phyloP scores from a whole-genome alignment of 2,329 filamentous ascomycete genomes.

The Teratosphaeria zuluensis region DNA sequence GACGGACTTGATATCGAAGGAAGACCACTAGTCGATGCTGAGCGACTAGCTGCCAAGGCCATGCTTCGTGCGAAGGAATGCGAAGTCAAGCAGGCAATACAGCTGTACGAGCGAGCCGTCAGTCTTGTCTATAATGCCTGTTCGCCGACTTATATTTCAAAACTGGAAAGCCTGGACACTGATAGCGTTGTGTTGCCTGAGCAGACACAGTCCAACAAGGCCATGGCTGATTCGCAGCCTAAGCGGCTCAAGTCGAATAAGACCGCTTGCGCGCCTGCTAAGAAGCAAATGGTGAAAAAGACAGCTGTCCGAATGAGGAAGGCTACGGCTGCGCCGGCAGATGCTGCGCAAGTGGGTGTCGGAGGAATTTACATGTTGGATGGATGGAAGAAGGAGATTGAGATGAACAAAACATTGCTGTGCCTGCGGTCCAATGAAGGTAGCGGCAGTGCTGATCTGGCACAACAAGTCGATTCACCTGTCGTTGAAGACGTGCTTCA shows the following conservation, averaged over 20 bases:
- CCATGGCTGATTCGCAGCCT: too few species aligned
- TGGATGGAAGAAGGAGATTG: background rate
- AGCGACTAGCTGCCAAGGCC: slow-evolving; percentile 14
- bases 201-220: background rate
- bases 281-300: background rate
- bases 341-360: background rate
- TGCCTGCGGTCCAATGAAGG: background rate
- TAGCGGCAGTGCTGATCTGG: background rate
- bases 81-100: slow-evolving; percentile 11
- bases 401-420: background rate
- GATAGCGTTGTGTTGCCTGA: background rate
- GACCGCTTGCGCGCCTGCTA: background rate
- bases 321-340: background rate
- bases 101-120: slow-evolving; percentile 12
- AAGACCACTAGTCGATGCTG: slow-evolving; percentile 4
- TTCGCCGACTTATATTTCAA: background rate
- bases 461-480: background rate
- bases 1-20: slow-evolving; percentile 4
- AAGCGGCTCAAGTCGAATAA: slow-evolving; percentile 34
- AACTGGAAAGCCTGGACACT: background rate
- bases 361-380: slow-evolving; percentile 9
- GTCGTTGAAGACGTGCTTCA: background rate
- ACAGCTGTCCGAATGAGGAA: background rate
- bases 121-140: background rate
- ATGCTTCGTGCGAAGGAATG: slow-evolving; percentile 11